These are phyloP conservation scores for Phylloporus sp. DNA, from an alignment of 768 basidiomycete species.

Conservation along the genomic window DNA sequence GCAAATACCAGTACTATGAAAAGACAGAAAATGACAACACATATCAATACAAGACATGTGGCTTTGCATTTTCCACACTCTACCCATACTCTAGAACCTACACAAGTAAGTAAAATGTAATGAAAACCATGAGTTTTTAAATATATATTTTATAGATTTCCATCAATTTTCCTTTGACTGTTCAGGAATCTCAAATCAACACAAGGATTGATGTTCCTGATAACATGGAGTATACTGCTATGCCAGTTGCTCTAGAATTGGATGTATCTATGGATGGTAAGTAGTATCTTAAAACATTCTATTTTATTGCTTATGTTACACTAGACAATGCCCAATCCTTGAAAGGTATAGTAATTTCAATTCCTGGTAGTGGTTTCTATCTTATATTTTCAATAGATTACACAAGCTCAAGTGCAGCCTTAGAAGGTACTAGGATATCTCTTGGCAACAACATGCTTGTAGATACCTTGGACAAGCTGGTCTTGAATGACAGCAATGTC, in stretches of 20 bases:
- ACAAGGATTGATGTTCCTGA: neutral
- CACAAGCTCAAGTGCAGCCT: no score
- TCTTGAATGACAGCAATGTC: neutral
- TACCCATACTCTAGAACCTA: neutral
- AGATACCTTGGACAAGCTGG: neutral
- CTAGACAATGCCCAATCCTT: neutral
- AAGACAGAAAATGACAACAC: constrained; percentile 9
- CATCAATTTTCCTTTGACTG: neutral
- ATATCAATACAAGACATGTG: constrained; percentile 20
- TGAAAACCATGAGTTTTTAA: neutral
- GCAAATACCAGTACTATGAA: neutral
- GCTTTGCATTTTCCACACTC: neutral
- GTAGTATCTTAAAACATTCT: neutral
- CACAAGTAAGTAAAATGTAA: constrained; percentile 9
- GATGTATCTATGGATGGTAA: neutral
- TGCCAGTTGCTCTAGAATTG: neutral
- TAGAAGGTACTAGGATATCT: neutral
- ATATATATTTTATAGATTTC: neutral
- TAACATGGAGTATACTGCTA: neutral
- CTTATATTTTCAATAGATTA: neutral
- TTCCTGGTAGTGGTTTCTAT: neutral
- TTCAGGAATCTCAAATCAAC: neutral
- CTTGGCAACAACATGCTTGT: no score
- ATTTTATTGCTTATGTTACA: neutral
- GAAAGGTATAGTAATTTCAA: neutral